Conservation (phyloP, 1,284 basidiomycete genomes). For the Ceratobasidium sp. region DNA sequence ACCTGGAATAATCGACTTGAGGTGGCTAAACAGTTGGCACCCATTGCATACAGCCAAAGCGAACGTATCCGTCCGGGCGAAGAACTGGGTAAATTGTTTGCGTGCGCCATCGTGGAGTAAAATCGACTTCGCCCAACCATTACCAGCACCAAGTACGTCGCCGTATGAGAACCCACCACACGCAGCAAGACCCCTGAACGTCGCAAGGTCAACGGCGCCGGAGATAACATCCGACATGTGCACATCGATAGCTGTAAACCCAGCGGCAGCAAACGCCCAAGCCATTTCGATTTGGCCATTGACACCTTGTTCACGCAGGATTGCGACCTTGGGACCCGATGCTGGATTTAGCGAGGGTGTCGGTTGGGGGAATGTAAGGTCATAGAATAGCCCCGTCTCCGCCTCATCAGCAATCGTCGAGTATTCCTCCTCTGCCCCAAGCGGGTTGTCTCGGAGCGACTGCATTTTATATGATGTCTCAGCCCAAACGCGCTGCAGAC, state of each 20-base stretch:
- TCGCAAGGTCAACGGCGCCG: slow-evolving; percentile 72
- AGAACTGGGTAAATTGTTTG: slow-evolving; percentile 85
- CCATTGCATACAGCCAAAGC: slow-evolving; percentile 98
- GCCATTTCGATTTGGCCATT: slow-evolving; percentile 99
- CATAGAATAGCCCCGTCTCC: slow-evolving; percentile 81
- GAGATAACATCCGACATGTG: slow-evolving; percentile 98
- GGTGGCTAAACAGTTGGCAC: slow-evolving; percentile 94
- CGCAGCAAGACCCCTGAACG: slow-evolving; percentile 91
- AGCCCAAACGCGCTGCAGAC: slow-evolving; percentile 90
- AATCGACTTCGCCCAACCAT: slow-evolving; percentile 97
- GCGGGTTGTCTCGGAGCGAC: slow-evolving; percentile 86
- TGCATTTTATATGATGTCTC: slow-evolving; percentile 97
- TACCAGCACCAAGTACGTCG: slow-evolving; percentile 97
- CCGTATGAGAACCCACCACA: slow-evolving; percentile 99
- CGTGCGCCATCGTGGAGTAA: slow-evolving; percentile 83
- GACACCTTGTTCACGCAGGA: slow-evolving; percentile 97
- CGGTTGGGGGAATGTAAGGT: slow-evolving; percentile 57
- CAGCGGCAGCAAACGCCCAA: slow-evolving; percentile 94
- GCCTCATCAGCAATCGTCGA: slow-evolving; percentile 76
- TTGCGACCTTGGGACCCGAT: slow-evolving; percentile 88
- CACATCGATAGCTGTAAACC: slow-evolving; percentile 95
- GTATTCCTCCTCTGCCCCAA: slow-evolving; percentile 86
- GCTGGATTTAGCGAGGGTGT: slow-evolving; percentile 51
- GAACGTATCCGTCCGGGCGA: slow-evolving; percentile 84
- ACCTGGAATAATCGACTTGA: slow-evolving; percentile 90